These are phyloP conservation scores for Hypoxylon rubiginosum DNA, from an alignment of 2,329 filamentous ascomycete species.

Conservation along the genomic window DNA sequence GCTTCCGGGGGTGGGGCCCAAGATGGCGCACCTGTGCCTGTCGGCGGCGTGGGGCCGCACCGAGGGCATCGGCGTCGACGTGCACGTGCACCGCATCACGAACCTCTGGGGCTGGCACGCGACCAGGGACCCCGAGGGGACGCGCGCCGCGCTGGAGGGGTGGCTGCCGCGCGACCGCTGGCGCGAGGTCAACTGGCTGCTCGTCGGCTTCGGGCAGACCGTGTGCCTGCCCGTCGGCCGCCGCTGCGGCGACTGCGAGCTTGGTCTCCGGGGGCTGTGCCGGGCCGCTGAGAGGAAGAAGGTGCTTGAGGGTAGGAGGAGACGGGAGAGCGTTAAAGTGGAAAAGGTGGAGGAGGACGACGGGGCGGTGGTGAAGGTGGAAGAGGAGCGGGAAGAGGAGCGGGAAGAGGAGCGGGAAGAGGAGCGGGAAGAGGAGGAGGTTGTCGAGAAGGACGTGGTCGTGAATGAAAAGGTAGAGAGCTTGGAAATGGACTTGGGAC, in stretches of 20 bases:
- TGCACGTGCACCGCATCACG: conserved; percentile 94
- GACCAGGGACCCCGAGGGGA: conserved; percentile 86
- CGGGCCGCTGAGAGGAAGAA: conserved; percentile 76
- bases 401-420: too few relatives aligned
- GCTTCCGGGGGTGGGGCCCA: conserved; percentile 89
- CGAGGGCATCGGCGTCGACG: conserved; percentile 90
- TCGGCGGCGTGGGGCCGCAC: conserved; percentile 75
- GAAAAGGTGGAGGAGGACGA: conserved; percentile 38
- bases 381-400: too few relatives aligned
- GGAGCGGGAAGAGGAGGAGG: conserved; percentile 50
- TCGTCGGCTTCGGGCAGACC: conserved; percentile 90
- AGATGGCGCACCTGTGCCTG: conserved; percentile 94
- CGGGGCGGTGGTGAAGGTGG: conserved; percentile 45
- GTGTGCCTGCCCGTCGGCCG: conserved; percentile 85
- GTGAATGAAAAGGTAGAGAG: conserved; percentile 28
- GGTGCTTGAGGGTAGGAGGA: conserved; percentile 68
- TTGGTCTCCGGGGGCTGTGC: conserved; percentile 83
- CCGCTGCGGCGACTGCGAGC: conserved; percentile 86
- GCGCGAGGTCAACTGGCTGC: conserved; percentile 91
- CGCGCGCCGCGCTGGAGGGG: conserved; percentile 77
- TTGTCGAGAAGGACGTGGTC: conserved; percentile 43
- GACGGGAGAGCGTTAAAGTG: conserved; percentile 56
- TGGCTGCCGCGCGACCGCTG: conserved; percentile 89
- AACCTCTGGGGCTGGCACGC: conserved; percentile 95
- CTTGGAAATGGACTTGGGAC: conserved; percentile 6